Evolutionary conservation across 208 protist genomes (phyloP).

Genomic region (Acanthamoeba sp.): DNA sequence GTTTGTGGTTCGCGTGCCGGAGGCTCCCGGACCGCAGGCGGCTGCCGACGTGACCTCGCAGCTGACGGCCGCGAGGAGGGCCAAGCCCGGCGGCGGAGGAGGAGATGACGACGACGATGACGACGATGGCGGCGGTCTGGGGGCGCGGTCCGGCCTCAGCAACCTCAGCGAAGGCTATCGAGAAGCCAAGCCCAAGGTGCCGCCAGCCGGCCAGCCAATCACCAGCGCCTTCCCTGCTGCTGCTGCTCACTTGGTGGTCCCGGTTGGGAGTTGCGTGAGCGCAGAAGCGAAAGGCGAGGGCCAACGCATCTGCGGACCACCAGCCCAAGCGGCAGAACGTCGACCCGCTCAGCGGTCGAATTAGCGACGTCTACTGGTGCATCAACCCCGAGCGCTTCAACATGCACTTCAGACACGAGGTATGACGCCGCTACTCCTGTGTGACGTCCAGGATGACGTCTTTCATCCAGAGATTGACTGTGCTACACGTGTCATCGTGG

Average conservation of each 20-base stretch:
- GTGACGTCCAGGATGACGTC: background rate
- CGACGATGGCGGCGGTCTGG: background rate
- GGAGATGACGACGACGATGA: constrained; percentile 30
- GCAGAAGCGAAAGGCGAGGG: constrained; percentile 34
- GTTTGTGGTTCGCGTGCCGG: constrained; percentile 59
- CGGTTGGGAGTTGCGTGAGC: background rate
- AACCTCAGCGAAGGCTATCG: constrained; percentile 56
- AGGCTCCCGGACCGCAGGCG: constrained; percentile 22
- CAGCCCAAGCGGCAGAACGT: background rate
- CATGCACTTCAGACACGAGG: constrained; percentile 49
- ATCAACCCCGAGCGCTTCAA: constrained; percentile 61
- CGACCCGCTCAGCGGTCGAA: background rate
- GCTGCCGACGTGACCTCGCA: background rate
- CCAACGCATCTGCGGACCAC: background rate
- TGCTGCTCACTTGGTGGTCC: no score
- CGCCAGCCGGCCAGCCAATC: no score
- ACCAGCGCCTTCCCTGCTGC: no score
- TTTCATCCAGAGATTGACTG: no score
- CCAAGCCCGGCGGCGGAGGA: background rate
- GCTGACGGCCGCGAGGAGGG: background rate
- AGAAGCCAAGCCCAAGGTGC: constrained; percentile 14
- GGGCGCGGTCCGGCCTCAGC: background rate
- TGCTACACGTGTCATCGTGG: no score
- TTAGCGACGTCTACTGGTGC: constrained; percentile 60
- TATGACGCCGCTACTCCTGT: background rate